phyloP scores from a whole-genome alignment of 2,329 filamentous ascomycete genomes.

The Helotiales sp. region DNA sequence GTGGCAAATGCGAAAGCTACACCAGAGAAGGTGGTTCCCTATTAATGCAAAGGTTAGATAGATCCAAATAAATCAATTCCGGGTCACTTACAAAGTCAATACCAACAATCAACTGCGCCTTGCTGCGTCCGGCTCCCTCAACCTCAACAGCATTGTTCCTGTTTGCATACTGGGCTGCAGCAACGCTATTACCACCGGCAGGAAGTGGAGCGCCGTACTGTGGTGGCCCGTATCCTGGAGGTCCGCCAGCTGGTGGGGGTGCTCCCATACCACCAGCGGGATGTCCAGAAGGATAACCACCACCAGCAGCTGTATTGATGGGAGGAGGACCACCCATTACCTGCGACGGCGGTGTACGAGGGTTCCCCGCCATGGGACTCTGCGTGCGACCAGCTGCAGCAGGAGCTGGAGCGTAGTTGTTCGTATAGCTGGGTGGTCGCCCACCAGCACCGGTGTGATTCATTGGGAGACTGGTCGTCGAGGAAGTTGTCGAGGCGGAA shows the following conservation, averaged over 20 bases:
- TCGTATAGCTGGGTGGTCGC: constrained; percentile 67
- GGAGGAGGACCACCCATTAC: constrained; percentile 64
- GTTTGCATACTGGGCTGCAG: constrained; percentile 40
- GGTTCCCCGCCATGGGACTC: constrained; percentile 41
- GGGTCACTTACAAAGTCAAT: constrained; percentile 86
- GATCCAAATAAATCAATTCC: constrained; percentile 23
- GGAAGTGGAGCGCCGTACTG: constrained; percentile 39
- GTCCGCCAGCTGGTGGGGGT: constrained; percentile 39
- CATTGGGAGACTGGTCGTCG: constrained; percentile 61
- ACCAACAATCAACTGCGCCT: constrained; percentile 96
- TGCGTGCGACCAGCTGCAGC: constrained; percentile 57
- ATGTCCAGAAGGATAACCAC: constrained; percentile 62
- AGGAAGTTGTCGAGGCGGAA: constrained; percentile 50
- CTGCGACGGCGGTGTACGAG: constrained; percentile 43
- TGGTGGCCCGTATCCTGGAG: constrained; percentile 42
- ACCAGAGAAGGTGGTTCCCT: constrained; percentile 98
- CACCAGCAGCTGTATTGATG: constrained; percentile 66
- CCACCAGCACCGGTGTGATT: constrained; percentile 65
- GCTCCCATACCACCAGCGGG: constrained; percentile 45
- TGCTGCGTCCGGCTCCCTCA: constrained; percentile 85
- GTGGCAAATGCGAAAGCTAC: constrained; percentile 94
- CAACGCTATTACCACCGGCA: constrained; percentile 33
- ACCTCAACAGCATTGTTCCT: constrained; percentile 68
- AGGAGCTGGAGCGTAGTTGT: constrained; percentile 58
- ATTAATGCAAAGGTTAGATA: constrained; percentile 27